Base-by-base conservation (phyloP, 2,329 filamentous ascomycete genomes). In the Cercospora sp. region DNA sequence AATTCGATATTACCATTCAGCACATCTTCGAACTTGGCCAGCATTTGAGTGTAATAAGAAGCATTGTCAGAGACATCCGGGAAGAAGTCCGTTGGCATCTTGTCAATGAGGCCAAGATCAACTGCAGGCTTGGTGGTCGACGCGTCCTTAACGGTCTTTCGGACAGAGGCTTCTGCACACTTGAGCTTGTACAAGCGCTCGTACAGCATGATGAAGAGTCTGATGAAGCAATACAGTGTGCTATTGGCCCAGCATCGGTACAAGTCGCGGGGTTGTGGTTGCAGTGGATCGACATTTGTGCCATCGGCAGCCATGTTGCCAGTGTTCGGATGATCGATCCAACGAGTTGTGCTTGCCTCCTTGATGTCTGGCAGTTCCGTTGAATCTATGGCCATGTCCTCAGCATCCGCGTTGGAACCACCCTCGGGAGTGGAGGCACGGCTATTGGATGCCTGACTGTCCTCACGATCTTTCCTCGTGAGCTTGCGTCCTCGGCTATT, bases 201-300 rank as follows among this genome's bases (percentile, higher is more conserved):
- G 80, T 97, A 98, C 5, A 99, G 84, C n/a, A 91, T 91, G 77
- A 97, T 89, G 78, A 99, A 95, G 69, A 97, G 90, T 73, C 91
- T 92, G 83, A 99, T 91, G 84, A 99, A 98, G 80, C 95, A 94
- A 78, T 93, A 97, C 68, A 99, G 90, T 3, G 91, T 92, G 75
- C 93, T 88, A 79, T 97, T 98, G 78, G 90, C 90, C 82, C 96
- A 99, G 78, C 98, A 88, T 77, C 94, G 94, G 83, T 93, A 97
- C 80, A 88, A 89, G 10, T 89, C 89, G 58, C 94, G 91, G 73
- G 86, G 86, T 80, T 95, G 97, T 67, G 91, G 89, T 62, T 93
- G 91, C 69, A 97, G 93, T 51, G 87, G 69, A 81, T 91, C 84
- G 86, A 94, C 74, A 87, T 87, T 80, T 85, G 87, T 72, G 87